phyloP scores from a whole-genome alignment of 2,329 filamentous ascomycete species.

The Ampelomyces quisqualis region DNA sequence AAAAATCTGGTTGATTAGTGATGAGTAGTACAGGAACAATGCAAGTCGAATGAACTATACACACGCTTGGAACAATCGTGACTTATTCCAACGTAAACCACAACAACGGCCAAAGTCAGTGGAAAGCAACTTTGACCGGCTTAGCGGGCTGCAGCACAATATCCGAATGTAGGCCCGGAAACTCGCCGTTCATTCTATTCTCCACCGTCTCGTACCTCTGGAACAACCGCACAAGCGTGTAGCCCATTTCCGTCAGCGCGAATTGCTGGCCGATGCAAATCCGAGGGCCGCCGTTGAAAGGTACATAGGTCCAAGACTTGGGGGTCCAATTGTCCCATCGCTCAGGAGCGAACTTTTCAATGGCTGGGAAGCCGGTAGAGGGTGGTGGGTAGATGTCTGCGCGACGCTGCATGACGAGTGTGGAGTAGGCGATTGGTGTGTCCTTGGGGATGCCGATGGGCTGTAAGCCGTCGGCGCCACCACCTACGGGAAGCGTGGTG shows the following conservation, averaged over 20 bases:
- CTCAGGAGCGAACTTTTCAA: constrained; percentile 50
- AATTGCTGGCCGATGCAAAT: constrained; percentile 57
- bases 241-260: constrained; percentile 53
- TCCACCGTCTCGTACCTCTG: constrained; percentile 49
- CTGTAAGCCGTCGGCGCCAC: constrained; percentile 48
- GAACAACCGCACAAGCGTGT: constrained; percentile 50
- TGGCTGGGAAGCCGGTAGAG: constrained; percentile 44
- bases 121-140: constrained; percentile 45
- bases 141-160: constrained; percentile 52
- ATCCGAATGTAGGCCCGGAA: constrained; percentile 48
- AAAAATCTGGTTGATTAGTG: too few species aligned
- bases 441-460: constrained; percentile 49
- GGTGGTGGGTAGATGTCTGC: constrained; percentile 51
- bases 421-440: constrained; percentile 51
- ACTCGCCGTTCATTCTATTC: constrained; percentile 39
- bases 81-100: too few species aligned
- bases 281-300: constrained; percentile 52
- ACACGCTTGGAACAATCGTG: too few species aligned
- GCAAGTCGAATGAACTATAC: too few species aligned
- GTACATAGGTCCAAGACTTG: constrained; percentile 52
- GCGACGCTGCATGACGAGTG: constrained; percentile 53
- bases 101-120: too few species aligned
- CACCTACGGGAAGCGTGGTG: constrained; percentile 53
- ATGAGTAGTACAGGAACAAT: too few species aligned
- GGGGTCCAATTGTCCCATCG: constrained; percentile 54